These are phyloP conservation scores for Coniochaeta sp. DNA, from an alignment of 2,329 filamentous ascomycete species.

Conservation along the genomic window DNA sequence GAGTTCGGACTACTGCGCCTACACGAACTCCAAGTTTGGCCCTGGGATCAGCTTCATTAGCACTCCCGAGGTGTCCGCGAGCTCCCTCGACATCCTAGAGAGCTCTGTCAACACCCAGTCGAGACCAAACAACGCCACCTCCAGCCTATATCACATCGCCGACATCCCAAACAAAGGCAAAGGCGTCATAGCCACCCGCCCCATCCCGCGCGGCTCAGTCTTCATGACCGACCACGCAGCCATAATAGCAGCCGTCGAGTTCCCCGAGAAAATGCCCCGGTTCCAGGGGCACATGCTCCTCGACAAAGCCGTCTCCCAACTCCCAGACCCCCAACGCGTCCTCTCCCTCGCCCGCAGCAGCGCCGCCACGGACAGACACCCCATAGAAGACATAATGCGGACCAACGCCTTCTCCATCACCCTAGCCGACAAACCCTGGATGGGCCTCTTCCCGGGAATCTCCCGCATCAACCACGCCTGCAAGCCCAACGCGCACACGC, in stretches of 20 bases:
- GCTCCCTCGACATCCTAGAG: background rate
- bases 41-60: background rate
- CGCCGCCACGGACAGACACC: constrained; percentile 5
- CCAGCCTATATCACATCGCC: constrained; percentile 16
- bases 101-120: background rate
- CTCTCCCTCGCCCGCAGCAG: constrained; percentile 6
- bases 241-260: constrained; percentile 13
- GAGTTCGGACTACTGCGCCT: constrained; percentile 3
- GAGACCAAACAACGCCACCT: background rate
- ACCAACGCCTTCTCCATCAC: constrained; percentile 13
- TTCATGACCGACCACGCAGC: constrained; percentile 28
- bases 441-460: constrained; percentile 17
- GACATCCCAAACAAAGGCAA: constrained; percentile 24
- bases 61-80: background rate
- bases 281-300: constrained; percentile 15
- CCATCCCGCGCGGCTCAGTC: constrained; percentile 23
- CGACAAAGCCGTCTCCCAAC: constrained; percentile 12
- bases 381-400: constrained; percentile 15
- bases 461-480: constrained; percentile 21
- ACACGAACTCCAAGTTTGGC: too few relatives aligned
- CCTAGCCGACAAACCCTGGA: constrained; percentile 7
- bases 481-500: constrained; percentile 16
- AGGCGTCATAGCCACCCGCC: constrained; percentile 24
- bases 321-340: constrained; percentile 5
- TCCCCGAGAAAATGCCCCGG: constrained; percentile 11